Conservation (phyloP, 1,284 basidiomycete species). For the Pseudozyma sp. region DNA sequence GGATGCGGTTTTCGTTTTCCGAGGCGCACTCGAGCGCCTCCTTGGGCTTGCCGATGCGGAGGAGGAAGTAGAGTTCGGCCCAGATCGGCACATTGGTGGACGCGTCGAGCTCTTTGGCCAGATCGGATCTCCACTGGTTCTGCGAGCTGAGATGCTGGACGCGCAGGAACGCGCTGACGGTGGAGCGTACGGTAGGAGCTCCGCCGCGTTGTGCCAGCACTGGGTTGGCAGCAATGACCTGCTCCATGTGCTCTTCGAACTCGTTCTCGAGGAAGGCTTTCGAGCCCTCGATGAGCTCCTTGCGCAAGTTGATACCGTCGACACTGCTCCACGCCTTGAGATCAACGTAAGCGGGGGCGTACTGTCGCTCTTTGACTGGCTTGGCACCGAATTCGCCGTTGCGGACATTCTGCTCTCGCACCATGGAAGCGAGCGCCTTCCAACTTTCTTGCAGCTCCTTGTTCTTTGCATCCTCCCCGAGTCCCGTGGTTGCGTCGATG, state of each 20-base stretch:
- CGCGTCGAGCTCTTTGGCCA: conserved; percentile 57
- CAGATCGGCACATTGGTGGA: conserved; percentile 76
- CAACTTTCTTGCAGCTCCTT: conserved; percentile 70
- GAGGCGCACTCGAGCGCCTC: conserved; percentile 81
- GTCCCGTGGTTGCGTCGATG: conserved; percentile 55
- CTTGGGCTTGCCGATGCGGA: conserved; percentile 83
- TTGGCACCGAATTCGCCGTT: conserved; percentile 66
- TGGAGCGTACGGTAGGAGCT: conserved; percentile 88
- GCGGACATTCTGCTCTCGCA: conserved; percentile 71
- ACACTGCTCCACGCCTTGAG: conserved; percentile 27
- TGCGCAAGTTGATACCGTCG: conserved; percentile 60
- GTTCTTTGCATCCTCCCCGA: conserved; percentile 51
- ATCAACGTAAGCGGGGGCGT: conserved; percentile 71
- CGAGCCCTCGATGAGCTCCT: conserved; percentile 78
- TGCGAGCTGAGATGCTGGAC: conserved; percentile 60
- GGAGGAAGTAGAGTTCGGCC: conserved; percentile 90
- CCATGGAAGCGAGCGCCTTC: conserved; percentile 70
- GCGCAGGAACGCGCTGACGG: conserved; percentile 72
- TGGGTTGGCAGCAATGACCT: conserved; percentile 84
- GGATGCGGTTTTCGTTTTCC: conserved; percentile 79
- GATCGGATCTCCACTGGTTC: conserved; percentile 57
- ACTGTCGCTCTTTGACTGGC: conserved; percentile 70
- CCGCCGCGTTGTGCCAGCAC: conserved; percentile 90
- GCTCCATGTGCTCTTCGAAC: conserved; percentile 82
- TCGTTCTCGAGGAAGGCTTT: conserved; percentile 82